Evolutionary conservation across 192 early-diverging fungal genomes (phyloP), one percentile per base, ranked within the genome.

Genomic region (Pilaira anomala): DNA sequence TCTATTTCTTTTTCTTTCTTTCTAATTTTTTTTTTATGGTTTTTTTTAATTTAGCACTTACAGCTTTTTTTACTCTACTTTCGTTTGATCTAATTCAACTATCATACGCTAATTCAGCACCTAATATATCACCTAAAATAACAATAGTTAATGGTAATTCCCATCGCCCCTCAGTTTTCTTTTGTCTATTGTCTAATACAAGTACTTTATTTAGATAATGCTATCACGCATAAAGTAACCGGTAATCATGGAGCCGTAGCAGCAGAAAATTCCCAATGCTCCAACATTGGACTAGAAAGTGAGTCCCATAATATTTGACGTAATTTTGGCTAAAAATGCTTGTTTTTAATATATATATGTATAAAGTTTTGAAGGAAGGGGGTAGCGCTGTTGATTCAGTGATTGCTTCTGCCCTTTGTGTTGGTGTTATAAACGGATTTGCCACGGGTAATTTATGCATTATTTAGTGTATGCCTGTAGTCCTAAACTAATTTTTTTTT

Each of bases 301-400:
- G 73, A 50, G 24, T 28, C n/a, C n/a, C n/a, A n/a, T n/a, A n/a
- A n/a, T n/a, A n/a, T n/a, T n/a, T n/a, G n/a, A n/a, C n/a, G n/a
- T 12, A 11, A 3, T 3, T 0, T n/a, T 18, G 9, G 22, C 18
- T 48, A 21, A 46, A 8, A 46, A 46, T 18, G 19, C 18, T 21
- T 21, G 9, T 21, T 21, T 39, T 16, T 9, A 25, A 12, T 30
- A 48, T 25, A 8, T 19, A 22, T 41, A 26, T 12, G 13, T 30
- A 52, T 2, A 22, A 22, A 81, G 82, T 90, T 5, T 72, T 98
- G 45, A 87, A 86, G 65, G 82, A 87, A 24, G 92, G 92, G 55
- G 96, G 96, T 39, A 91, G 87, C 36, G 92, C 96, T 9, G 86
- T 94, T 3, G 96, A 98, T 73, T 87, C 92, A 1, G 87, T 89